Percentiles rank a stretch among this genome's conserved stretches.
These are phyloP conservation scores for Termitomyces sp. DNA, from an alignment of 768 basidiomycete genomes.

Conservation along the genomic window DNA sequence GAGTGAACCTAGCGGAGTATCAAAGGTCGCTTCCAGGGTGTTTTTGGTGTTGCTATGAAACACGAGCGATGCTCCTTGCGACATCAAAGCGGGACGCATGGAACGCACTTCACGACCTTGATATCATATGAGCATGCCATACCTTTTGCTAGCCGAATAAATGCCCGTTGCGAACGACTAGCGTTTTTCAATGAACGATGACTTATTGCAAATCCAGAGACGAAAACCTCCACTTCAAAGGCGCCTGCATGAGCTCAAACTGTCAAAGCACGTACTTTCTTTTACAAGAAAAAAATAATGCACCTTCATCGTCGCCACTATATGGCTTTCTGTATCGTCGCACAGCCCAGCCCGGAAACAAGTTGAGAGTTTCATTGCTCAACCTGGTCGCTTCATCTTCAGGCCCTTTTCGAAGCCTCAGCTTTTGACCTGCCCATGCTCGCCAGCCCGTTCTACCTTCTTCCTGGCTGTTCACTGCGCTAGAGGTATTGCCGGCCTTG, in stretches of 20 bases:
- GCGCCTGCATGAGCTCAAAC: constrained; percentile 28
- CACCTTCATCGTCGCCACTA: constrained; percentile 17
- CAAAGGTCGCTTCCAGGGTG: not conserved
- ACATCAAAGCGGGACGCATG: not conserved
- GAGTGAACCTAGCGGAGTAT: no score
- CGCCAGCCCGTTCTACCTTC: constrained; percentile 40
- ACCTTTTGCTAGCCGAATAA: constrained; percentile 79
- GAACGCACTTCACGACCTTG: not conserved
- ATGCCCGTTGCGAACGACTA: constrained; percentile 70
- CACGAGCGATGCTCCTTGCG: not conserved
- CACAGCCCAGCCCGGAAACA: constrained; percentile 84
- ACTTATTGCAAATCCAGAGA: constrained; percentile 73
- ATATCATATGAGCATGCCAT: not conserved
- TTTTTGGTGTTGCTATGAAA: not conserved
- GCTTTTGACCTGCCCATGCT: constrained; percentile 61
- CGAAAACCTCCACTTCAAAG: constrained; percentile 68
- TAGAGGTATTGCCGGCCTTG: constrained; percentile 1
- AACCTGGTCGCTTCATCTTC: constrained; percentile 6
- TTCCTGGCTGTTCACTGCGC: constrained; percentile 2
- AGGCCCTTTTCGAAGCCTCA: constrained; percentile 24
- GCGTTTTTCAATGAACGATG: constrained; percentile 53
- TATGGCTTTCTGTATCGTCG: constrained; percentile 34
- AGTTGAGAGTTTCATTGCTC: constrained; percentile 38
- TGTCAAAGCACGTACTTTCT: not conserved
- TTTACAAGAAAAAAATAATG: constrained; percentile 9